Base-by-base conservation (phyloP, 495 filamentous ascomycete species). In the Astrothelium subdiscretum region DNA sequence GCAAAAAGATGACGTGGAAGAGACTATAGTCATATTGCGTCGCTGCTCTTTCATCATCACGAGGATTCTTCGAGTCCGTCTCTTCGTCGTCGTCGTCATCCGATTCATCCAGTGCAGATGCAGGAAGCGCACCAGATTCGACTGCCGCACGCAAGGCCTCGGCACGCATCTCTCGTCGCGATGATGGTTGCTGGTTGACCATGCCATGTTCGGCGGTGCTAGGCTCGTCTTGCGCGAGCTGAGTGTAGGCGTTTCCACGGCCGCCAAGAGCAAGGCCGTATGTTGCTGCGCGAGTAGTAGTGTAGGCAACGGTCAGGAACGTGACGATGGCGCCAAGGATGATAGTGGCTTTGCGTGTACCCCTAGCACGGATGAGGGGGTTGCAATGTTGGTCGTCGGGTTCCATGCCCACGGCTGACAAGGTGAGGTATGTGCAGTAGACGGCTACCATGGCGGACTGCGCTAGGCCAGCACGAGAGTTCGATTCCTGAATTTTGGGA, bases 331-430 rank as follows among this genome's bases (percentile, higher is more conserved):
- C 94, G 61, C 94, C 94, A 67, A 98, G 77, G 59, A 97, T 82
- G 63, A 97, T 83, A 57, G 88, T 92, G 1, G 89, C 92, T 1
- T 87, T 94, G 44, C 94, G 83, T n/a, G 92, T 92, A 61, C 89
- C 91, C 38, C 88, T 85, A 22, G 92, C 92, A 43, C 91, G 88
- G 59, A 96, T 79, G 57, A 97, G 77, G 2, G 94, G 94, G 77
- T 98, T 98, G 83, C 94, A 98, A 58, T 88, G 81, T 62, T 85
- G 83, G 75, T 97, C 91, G 76, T 98, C 94, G 3, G 94, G 94
- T 69, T 98, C 92, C 94, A 98, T 97, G 61, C 89, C 92, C 1
- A 98, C 95, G 59, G 94, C 95, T 3, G 91, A 96, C 86, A 98
- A 90, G 68, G 94, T 98, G 52, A 98, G 84, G 71, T 98, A 98